Percentiles rank a stretch among this genome's conserved stretches.
These are phyloP conservation scores for Crepidotus variabilis DNA, from an alignment of 768 basidiomycete species.

Conservation along the genomic window DNA sequence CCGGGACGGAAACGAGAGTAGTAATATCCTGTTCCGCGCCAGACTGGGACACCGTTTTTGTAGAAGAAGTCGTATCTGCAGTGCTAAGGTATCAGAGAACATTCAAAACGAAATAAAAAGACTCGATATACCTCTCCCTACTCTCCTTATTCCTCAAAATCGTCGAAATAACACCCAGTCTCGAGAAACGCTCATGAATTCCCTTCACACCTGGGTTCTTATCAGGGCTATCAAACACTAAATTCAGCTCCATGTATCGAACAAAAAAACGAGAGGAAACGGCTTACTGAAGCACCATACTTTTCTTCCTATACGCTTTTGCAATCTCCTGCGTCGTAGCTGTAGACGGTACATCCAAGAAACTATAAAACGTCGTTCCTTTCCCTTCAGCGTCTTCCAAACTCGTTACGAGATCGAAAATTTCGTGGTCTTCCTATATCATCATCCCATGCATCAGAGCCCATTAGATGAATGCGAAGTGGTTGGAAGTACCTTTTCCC, in stretches of 20 bases:
- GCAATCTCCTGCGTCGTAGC: constrained; percentile 76
- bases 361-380: constrained; percentile 94
- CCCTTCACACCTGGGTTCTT: constrained; percentile 87
- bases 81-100: constrained; percentile 1
- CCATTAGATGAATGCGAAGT: not conserved
- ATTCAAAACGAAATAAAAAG: not conserved
- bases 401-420: constrained; percentile 87
- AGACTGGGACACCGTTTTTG: constrained; percentile 95
- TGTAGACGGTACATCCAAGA: constrained; percentile 74
- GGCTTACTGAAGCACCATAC: constrained; percentile 84
- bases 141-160: constrained; percentile 77
- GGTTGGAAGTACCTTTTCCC: constrained; percentile 55
- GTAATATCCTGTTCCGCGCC: constrained; percentile 96
- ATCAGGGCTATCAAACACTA: constrained; percentile 64
- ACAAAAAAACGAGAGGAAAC: not conserved
- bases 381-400: constrained; percentile 85
- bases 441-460: too few species aligned
- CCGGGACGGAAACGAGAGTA: constrained; percentile 96
- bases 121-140: constrained; percentile 61
- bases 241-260: not conserved
- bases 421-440: constrained; percentile 89
- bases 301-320: constrained; percentile 90
- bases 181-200: constrained; percentile 87
- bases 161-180: constrained; percentile 79
- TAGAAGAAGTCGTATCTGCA: constrained; percentile 88